Conservation (phyloP, 2,329 filamentous ascomycete species). For the Raffaelea deltoideospora region DNA sequence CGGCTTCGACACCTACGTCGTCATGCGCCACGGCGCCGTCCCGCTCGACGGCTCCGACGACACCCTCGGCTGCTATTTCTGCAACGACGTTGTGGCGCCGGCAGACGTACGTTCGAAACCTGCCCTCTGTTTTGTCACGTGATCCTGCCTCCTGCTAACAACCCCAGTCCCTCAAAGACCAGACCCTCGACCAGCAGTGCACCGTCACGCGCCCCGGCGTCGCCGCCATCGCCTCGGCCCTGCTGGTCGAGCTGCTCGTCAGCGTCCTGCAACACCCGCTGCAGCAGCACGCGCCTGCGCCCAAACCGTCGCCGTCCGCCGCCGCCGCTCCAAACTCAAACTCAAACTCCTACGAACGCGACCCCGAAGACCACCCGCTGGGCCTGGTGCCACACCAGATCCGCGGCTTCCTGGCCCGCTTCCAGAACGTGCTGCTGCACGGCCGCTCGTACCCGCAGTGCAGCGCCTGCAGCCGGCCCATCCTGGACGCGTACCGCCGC, state of each 20-base stretch:
- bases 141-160: background rate
- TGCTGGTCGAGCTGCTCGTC: constrained; percentile 79
- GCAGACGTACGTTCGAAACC: constrained; percentile 49
- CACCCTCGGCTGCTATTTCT: constrained; percentile 90
- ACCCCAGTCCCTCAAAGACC: constrained; percentile 75
- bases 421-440: constrained; percentile 57
- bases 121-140: background rate
- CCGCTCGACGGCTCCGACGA: constrained; percentile 38
- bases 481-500: constrained; percentile 50
- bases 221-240: constrained; percentile 78
- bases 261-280: constrained; percentile 78
- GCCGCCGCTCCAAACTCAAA: too few species aligned
- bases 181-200: constrained; percentile 93
- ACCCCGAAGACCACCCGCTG: constrained; percentile 43
- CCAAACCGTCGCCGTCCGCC: constrained; percentile 16
- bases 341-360: constrained; percentile 40
- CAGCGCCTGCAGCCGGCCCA: constrained; percentile 60
- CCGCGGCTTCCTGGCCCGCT: constrained; percentile 60
- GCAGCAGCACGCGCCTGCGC: constrained; percentile 46
- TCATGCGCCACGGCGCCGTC: constrained; percentile 83
- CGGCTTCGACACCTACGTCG: constrained; percentile 91
- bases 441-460: constrained; percentile 68
- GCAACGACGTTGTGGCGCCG: constrained; percentile 92
- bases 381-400: constrained; percentile 68
- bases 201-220: constrained; percentile 91